These are phyloP conservation scores for Paramecium pentaurelia DNA, from an alignment of 73 alveolate species.

Conservation along the genomic window DNA sequence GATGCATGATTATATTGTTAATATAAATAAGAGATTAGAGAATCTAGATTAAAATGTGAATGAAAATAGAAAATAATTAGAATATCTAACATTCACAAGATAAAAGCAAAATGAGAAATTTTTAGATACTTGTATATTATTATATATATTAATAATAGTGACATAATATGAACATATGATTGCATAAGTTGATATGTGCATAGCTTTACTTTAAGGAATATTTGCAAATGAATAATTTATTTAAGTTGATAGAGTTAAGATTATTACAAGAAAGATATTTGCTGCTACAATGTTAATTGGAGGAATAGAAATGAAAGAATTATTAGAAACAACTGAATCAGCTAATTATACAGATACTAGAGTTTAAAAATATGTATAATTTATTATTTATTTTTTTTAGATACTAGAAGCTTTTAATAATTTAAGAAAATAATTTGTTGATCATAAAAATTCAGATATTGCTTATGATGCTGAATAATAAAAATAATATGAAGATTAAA, in stretches of 20 bases:
- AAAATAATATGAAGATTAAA: not conserved
- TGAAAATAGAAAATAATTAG: not conserved
- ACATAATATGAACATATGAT: not conserved
- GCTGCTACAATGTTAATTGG: not conserved
- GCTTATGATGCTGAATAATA: conserved; percentile 30
- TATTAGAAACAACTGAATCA: not conserved
- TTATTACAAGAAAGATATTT: not conserved
- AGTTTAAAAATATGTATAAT: not conserved
- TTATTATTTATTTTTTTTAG: not conserved
- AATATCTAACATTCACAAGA: conserved; percentile 16
- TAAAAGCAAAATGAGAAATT: not conserved
- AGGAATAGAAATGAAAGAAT: not conserved
- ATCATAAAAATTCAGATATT: conserved; percentile 22
- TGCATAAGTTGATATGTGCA: conserved; percentile 31
- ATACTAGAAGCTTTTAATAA: not conserved
- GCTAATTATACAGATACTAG: not conserved
- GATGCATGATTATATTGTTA: not conserved
- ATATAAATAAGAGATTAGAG: conserved; percentile 31
- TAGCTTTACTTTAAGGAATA: not conserved
- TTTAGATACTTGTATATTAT: not conserved
- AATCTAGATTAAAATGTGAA: not conserved
- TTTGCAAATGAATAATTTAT: not conserved
- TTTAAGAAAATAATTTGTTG: not conserved
- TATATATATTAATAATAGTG: not conserved
- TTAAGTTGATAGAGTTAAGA: conserved; percentile 13